Base-by-base conservation (phyloP, 2,329 filamentous ascomycete genomes). In the Aspergillus sp. region DNA sequence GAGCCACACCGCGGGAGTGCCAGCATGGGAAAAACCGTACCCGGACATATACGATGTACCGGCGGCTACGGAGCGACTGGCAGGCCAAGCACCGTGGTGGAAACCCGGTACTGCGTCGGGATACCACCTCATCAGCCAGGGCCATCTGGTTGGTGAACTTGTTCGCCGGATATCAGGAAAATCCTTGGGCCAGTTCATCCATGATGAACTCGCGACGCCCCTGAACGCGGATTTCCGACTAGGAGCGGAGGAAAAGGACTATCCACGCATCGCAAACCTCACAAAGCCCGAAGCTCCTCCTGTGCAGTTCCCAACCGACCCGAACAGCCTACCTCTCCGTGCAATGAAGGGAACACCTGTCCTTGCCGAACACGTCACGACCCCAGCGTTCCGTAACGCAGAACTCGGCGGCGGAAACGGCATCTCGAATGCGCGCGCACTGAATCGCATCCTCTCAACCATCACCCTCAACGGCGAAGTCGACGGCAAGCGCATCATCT, bases 211-310 rank as follows among this genome's bases (percentile, higher is more conserved):
- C 19, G 62, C 71, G 0, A 56, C 44, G 0, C 74, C 76, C 0
- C 52, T 74, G 3, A 53, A 54, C 0, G 75, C 74, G 1, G 76
- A 78, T 53, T 77, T 76, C 46, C 66, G 70, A 38, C 61, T 78
- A 13, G 74, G 74, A 1, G 60, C 69, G 2, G 43, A 52, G 1
- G 71, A 78, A 43, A 55, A 65, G 5, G 69, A 76, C 49, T 71
- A 64, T 64, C 35, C 50, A 3, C 73, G 75, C 7, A 56, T 74
- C 3, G 63, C 70, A 0, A 59, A 68, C 5, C 49, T 73, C 3
- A 49, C 69, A 0, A 53, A 66, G 4, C 61, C 67, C 3, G 51
- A 61, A 3, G 56, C 56, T 0, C 44, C 60, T 0, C 52, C 60
- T 1, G 45, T 56, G 3, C 55, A 0, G 22, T 49, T 0, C 37